Conservation (phyloP, 73 alveolate genomes). For the Stentor coeruleus region DNA sequence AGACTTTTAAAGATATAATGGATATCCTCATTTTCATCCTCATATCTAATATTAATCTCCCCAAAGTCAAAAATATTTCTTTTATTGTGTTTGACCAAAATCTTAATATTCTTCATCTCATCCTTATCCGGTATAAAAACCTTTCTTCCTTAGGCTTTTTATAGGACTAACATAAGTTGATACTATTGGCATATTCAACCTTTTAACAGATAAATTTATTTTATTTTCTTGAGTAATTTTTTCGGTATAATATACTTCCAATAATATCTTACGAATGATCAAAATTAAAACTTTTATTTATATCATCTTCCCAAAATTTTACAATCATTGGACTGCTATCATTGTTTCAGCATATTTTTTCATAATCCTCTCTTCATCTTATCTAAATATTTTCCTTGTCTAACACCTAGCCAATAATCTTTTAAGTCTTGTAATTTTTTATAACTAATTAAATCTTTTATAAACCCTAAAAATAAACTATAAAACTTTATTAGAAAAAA, state of each 20-base stretch:
- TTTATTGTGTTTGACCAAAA: neutral
- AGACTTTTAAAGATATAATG: neutral
- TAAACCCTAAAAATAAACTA: neutral
- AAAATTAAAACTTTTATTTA: neutral
- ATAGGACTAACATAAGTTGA: neutral
- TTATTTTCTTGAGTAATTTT: neutral
- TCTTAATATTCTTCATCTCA: neutral
- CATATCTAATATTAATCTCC: neutral
- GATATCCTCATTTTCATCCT: neutral
- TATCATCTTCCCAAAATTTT: neutral
- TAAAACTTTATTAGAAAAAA: no score
- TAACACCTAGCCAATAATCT: neutral
- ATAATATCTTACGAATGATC: constrained; percentile 12
- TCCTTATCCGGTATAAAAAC: neutral
- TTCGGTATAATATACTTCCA: neutral
- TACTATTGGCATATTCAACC: neutral
- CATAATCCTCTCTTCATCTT: neutral
- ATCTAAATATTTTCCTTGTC: neutral
- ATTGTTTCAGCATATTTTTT: neutral
- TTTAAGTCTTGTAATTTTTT: neutral
- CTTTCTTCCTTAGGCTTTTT: neutral
- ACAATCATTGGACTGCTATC: neutral
- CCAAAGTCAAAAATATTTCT: neutral
- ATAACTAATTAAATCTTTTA: neutral
- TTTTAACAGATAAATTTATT: neutral